Percentiles rank a stretch among this genome's conserved stretches.
Evolutionary conservation across 2,329 filamentous ascomycete species (phyloP).

Genomic region (Fusarium euwallaceae): DNA sequence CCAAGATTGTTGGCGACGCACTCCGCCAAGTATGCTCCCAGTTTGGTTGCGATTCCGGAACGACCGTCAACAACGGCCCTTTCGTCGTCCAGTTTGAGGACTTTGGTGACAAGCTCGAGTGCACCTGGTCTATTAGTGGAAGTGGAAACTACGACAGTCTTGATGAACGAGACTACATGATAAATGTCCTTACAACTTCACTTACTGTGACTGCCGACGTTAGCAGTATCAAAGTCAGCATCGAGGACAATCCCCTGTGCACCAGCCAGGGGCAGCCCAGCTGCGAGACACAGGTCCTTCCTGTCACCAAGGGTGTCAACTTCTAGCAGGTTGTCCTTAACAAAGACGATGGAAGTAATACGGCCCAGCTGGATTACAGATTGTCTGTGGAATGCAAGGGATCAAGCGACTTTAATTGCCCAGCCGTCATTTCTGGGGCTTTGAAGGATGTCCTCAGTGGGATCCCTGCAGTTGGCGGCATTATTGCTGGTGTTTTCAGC

Average conservation of each 20-base stretch:
- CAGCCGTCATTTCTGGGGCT: not conserved
- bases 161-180: not conserved
- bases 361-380: not conserved
- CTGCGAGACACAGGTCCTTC: not conserved
- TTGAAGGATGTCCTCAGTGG: not conserved
- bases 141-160: not conserved
- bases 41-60: not conserved
- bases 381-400: not conserved
- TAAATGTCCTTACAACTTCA: not conserved
- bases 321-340: not conserved
- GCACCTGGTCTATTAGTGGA: not conserved
- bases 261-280: not conserved
- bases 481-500: not conserved
- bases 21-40: not conserved
- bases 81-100: not conserved
- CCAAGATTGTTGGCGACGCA: not conserved
- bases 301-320: not conserved
- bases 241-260: not conserved
- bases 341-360: not conserved
- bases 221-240: not conserved
- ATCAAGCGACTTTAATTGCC: not conserved
- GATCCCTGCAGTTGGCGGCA: not conserved
- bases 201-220: not conserved
- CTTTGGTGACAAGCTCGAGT: constrained; percentile 4
- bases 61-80: not conserved